Evolutionary conservation across 1,139 yeast genomes (phyloP).

Genomic region (Pichia terricola): DNA sequence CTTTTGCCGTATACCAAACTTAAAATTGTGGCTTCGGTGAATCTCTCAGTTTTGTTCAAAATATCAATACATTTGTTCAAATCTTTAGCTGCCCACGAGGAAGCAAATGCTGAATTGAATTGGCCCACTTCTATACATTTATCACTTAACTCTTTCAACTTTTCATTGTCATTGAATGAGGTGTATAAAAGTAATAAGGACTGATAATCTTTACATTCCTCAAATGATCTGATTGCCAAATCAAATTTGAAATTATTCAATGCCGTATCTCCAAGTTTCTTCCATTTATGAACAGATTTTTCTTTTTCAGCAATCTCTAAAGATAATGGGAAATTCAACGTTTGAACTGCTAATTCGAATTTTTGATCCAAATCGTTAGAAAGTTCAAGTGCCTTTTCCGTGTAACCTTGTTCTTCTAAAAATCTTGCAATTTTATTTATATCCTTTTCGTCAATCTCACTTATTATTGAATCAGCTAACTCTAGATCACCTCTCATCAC

Average conservation of each 20-base stretch:
- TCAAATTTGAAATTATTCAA: conserved; percentile 68
- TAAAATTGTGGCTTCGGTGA: conserved; percentile 78
- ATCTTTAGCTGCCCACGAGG: conserved; percentile 82
- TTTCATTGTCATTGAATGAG: conserved; percentile 61
- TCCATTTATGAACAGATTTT: conserved; percentile 73
- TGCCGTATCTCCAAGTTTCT: conserved; percentile 82
- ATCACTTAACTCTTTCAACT: conserved; percentile 52
- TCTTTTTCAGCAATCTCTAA: conserved; percentile 51
- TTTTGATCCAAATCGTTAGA: conserved; percentile 81
- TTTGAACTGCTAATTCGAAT: conserved; percentile 69
- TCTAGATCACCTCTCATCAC: conserved; percentile 90
- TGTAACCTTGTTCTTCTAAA: conserved; percentile 84
- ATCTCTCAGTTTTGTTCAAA: conserved; percentile 59
- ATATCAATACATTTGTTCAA: conserved; percentile 54
- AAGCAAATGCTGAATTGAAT: conserved; percentile 85
- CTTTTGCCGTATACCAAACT: conserved; percentile 66
- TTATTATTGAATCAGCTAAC: conserved; percentile 57
- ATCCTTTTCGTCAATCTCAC: conserved; percentile 59
- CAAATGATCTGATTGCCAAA: conserved; percentile 73
- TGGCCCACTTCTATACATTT: conserved; percentile 63
- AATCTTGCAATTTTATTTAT: conserved; percentile 79
- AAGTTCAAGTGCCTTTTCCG: conserved; percentile 70
- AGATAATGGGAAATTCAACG: conserved; percentile 65
- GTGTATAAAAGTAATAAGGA: conserved; percentile 78
- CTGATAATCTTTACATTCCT: conserved; percentile 72